Evolutionary conservation across 2,329 filamentous ascomycete genomes (phyloP), one percentile per base, ranked within the genome.

Genomic region (Mycosphaerella sp.): DNA sequence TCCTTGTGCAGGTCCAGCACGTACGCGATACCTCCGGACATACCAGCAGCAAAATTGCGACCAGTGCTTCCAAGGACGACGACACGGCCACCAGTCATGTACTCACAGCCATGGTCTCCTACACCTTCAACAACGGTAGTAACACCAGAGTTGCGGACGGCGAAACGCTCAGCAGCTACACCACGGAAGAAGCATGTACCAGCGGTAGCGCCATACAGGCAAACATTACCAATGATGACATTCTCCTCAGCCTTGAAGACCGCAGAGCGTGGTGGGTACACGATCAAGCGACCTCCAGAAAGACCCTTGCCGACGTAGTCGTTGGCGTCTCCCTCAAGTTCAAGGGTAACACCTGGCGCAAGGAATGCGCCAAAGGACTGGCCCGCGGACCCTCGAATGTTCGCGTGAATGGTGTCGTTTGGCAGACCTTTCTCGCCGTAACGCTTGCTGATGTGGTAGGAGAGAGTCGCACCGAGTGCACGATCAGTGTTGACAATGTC

Each of bases 221-320:
- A 97, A 59, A 90, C 87, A 68, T 97, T 97, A 56, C 91, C 91
- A 50, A 96, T 84, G 47, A 97, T 79, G 42, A 96, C 80, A 70
- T 96, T 97, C 75, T 96, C 90, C 71, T 97, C 91, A 0, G 91
- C 89, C 75, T 94, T 95, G 80, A 89, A 97, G 2, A 91, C 86
- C 48, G 91, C 87, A 41, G 86, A 83, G 41, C 90, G 87, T 42
- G 90, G 89, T 55, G 91, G 91, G 70, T 96, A 97, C 65, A 97
- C 79, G 65, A 96, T 95, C 59, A 97, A 74, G 50, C 90, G 86
- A 69, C 91, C 91, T 69, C 91, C 91, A 49, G 90, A 96, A 28
- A 97, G 75, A 66, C 90, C 89, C 78, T 97, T 97, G 61, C 91
- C 91, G 50, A 97, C 90, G 63, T 96, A 97, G 69, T 97, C 91